phyloP scores from a whole-genome alignment of 75 land plant genomes.

The Gnetum montanum region DNA sequence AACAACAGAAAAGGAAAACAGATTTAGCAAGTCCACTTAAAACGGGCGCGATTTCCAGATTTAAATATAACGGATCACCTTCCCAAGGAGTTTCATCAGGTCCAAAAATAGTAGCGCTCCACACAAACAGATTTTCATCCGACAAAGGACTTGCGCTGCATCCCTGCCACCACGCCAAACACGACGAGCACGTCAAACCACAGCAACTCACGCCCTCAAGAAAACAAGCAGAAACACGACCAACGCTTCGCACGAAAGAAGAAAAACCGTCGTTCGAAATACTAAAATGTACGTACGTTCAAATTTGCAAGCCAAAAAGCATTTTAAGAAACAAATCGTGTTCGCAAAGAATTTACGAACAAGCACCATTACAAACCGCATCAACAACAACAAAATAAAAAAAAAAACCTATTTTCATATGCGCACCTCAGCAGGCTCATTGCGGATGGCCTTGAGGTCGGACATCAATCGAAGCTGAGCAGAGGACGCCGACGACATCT shows the following conservation, averaged over 20 bases:
- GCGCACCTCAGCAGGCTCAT: slow-evolving; percentile 60
- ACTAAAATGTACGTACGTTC: not conserved
- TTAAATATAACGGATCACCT: no score
- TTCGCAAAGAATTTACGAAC: no score
- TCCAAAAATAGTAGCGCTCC: slow-evolving; percentile 65
- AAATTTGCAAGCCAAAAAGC: not conserved
- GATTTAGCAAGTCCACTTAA: no score
- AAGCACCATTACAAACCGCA: not conserved
- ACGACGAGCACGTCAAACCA: not conserved
- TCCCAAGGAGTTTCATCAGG: slow-evolving; percentile 69
- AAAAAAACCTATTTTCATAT: no score
- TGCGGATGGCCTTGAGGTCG: slow-evolving; percentile 50
- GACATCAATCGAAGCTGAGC: slow-evolving; percentile 64
- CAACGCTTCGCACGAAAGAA: not conserved
- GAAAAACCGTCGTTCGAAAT: no score
- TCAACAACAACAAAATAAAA: not conserved
- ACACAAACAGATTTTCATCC: slow-evolving; percentile 58
- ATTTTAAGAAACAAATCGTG: no score
- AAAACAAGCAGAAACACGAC: not conserved
- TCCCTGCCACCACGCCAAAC: slow-evolving; percentile 34
- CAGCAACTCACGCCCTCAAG: not conserved
- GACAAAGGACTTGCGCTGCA: slow-evolving; percentile 63
- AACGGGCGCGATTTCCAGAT: not conserved
- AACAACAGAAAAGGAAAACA: not conserved
- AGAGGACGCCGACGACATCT: slow-evolving; percentile 32